Percentiles rank a stretch among this genome's conserved stretches.
phyloP scores from a whole-genome alignment of 306 rosid genomes.

The Mucuna pruriens region DNA sequence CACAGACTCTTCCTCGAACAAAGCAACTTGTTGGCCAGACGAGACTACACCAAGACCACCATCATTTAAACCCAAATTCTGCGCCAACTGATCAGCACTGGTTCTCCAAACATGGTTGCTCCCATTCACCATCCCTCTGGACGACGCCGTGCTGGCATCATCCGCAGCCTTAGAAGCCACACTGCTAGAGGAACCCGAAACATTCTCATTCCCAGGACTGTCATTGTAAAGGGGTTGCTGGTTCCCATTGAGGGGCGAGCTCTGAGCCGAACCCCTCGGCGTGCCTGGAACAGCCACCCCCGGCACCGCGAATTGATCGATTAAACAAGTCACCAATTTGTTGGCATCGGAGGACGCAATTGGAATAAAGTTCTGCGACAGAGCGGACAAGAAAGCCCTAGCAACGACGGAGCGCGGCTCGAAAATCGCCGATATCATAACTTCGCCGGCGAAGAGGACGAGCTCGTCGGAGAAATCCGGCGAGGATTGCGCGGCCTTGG shows the following conservation, averaged over 20 bases:
- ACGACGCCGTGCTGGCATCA: constrained; percentile 65
- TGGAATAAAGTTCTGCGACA: constrained; percentile 72
- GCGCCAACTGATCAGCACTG: constrained; percentile 69
- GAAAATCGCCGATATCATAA: constrained; percentile 55
- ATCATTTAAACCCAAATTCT: constrained; percentile 64
- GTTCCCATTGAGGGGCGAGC: constrained; percentile 76
- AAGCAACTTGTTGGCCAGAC: constrained; percentile 70
- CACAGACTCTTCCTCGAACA: constrained; percentile 90
- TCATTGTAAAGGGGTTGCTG: constrained; percentile 54
- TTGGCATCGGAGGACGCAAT: constrained; percentile 65
- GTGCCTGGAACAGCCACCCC: constrained; percentile 45
- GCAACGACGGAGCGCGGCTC: constrained; percentile 64
- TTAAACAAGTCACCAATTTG: constrained; percentile 57
- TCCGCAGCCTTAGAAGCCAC: constrained; percentile 59
- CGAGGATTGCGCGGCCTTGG: constrained; percentile 69
- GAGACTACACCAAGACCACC: constrained; percentile 56
- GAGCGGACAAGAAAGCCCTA: constrained; percentile 70
- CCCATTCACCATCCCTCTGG: constrained; percentile 69
- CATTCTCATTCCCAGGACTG: constrained; percentile 73
- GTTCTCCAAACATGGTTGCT: constrained; percentile 69
- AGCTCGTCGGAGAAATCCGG: constrained; percentile 71
- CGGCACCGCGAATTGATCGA: constrained; percentile 63
- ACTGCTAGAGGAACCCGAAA: constrained; percentile 65
- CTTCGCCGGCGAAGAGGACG: constrained; percentile 63
- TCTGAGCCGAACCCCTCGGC: constrained; percentile 69